phyloP scores from a whole-genome alignment of 2,329 filamentous ascomycete species.

The Neopestalotiopsis sp. region DNA sequence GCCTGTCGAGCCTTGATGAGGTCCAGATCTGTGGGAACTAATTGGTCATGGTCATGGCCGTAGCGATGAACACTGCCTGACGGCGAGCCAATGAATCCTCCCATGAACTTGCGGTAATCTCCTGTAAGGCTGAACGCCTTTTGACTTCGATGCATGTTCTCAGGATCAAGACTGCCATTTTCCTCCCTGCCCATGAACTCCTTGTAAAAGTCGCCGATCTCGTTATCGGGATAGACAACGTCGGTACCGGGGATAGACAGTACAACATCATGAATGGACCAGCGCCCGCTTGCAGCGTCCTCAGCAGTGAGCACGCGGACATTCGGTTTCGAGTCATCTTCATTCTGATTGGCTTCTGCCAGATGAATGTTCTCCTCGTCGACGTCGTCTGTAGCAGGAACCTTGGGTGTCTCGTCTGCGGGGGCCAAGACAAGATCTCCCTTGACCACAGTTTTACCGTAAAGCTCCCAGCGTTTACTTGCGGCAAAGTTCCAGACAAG shows the following conservation, averaged over 20 bases:
- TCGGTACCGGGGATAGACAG: conserved; percentile 93
- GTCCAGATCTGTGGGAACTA: conserved; percentile 88
- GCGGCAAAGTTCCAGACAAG: conserved; percentile 90
- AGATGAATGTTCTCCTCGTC: conserved; percentile 70
- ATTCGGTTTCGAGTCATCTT: conserved; percentile 51
- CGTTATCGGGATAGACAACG: conserved; percentile 83
- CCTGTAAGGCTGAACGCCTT: conserved; percentile 90
- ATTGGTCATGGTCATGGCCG: conserved; percentile 74
- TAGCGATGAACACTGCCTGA: conserved; percentile 76
- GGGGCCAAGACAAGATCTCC: conserved; percentile 80
- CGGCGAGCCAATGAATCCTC: conserved; percentile 69
- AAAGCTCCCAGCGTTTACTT: conserved; percentile 79
- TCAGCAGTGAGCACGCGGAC: conserved; percentile 76
- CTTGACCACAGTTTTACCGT: conserved; percentile 75
- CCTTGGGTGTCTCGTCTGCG: conserved; percentile 36
- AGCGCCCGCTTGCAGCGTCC: conserved; percentile 80
- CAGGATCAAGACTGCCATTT: conserved; percentile 81
- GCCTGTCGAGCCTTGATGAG: conserved; percentile 55
- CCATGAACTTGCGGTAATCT: conserved; percentile 84
- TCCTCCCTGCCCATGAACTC: conserved; percentile 82
- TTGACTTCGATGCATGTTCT: conserved; percentile 84
- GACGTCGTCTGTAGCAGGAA: conserved; percentile 62
- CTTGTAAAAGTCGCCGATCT: conserved; percentile 82
- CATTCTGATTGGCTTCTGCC: conserved; percentile 48
- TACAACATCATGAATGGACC: conserved; percentile 85